Evolutionary conservation across 1,139 yeast genomes (phyloP), one percentile per base, ranked within the genome.

Genomic region (Hansenula sp.): DNA sequence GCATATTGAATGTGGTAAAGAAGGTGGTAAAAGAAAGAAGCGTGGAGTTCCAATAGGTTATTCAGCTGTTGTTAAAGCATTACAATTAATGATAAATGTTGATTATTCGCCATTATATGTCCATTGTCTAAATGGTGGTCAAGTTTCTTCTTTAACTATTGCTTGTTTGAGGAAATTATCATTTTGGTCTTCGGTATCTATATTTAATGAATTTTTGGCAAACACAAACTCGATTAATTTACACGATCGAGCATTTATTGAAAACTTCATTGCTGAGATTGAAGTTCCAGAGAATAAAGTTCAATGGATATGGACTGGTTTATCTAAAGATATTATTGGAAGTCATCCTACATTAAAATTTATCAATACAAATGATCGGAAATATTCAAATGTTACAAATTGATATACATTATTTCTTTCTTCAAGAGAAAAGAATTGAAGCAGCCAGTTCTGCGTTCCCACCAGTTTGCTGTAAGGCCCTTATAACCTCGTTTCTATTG

Each of bases 361-460:
- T 32, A 38, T 48, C 18, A 38, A 43, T 29, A 37, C 34, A n/a
- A 37, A 43, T 30, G 46, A 47, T 21, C 29, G 43, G 32, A 47
- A 44, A 29, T 46, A 42, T 33, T 41, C 41, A 17, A 37, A 29
- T 29, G 25, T 34, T 22, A 21, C 12, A 10, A 18, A 14, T 11
- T 12, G 6, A 13, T 20, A 4, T n/a, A 13, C 13, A 5, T 29
- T 7, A 27, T 27, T 13, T 27, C 12, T 10, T 8, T 25, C 6
- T 11, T n/a, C 28, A 20, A 28, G 52, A 50, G 30, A 87, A 86
- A 40, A 88, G 65, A 34, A 83, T 55, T 0, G 95, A 79, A 0
- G 96, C 97, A 0, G 97, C 97, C 50, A 81, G 54, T 39, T 90
- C 97, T 0, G 84, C 77, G 55, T 89, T 84, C 2, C 96, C 96